Evolutionary conservation across 371 early-diverging fungal species (phyloP).

Genomic region (Rhizopus microsporus): DNA sequence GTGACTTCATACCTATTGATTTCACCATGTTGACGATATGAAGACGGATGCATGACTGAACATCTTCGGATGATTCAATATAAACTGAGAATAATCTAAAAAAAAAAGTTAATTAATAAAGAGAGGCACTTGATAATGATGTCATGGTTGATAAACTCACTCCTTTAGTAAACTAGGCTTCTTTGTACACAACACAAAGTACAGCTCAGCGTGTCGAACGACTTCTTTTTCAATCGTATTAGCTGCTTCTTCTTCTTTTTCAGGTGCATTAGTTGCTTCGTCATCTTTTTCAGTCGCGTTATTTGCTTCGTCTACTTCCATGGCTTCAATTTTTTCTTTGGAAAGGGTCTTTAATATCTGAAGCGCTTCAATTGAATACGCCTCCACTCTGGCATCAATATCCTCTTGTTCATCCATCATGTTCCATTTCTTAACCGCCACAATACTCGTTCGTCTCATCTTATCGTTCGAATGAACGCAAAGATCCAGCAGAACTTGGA

Average conservation of each 20-base stretch:
- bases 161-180: conserved; percentile 40
- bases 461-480: conserved; percentile 40
- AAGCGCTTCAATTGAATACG: conserved; percentile 51
- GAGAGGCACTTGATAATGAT: conserved; percentile 1
- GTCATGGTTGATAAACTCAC: conserved; percentile 27
- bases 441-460: conserved; percentile 57
- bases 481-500: conserved; percentile 39
- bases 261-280: conserved; percentile 6
- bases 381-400: conserved; percentile 50
- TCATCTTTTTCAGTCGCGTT: conserved; percentile 1
- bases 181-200: conserved; percentile 43
- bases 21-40: conserved; percentile 76
- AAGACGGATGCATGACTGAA: conserved; percentile 64
- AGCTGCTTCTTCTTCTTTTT: conserved; percentile 13
- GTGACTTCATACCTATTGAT: conserved; percentile 66
- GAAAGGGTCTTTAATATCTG: conserved; percentile 7
- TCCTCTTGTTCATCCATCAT: conserved; percentile 44
- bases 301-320: conserved; percentile 4
- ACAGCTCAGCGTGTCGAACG: conserved; percentile 44
- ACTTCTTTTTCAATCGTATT: conserved; percentile 37
- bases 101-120: not conserved
- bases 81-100: conserved; percentile 63
- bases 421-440: conserved; percentile 64
- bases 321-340: conserved; percentile 2
- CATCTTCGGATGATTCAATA: conserved; percentile 40